Base-by-base conservation (phyloP, 2,329 filamentous ascomycete genomes). In the Mollisiaceae sp. region DNA sequence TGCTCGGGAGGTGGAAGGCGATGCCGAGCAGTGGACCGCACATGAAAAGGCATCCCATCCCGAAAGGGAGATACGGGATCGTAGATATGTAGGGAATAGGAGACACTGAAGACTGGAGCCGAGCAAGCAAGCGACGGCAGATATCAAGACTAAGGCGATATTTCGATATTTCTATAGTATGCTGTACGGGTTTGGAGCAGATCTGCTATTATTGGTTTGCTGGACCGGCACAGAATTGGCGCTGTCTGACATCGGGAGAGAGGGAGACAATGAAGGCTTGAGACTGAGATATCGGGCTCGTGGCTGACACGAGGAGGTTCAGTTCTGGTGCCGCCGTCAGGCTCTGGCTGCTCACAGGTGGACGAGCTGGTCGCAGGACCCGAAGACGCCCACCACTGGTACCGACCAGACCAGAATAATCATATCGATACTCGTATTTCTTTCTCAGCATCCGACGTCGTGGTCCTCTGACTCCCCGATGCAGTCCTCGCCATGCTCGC, bases 131-230 rank as follows among this genome's bases (percentile, higher is more conserved):
- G 35, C 35, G 55, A 38, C 55, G 55, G 55, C 18, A 57, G 35
- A 57, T 57, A 57, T 39, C n/a, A 22, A 4, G 55, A 57, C 55
- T 8, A 22, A 4, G 55, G 39, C 32, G 27, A 38, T 14, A 20
- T 38, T 39, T 36, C 24, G n/a, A n/a, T n/a, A n/a, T 39, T 32
- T 20, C 8, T 32, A 3, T 32, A 32, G 27, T 32, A 32, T 6
- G 27, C 27, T 32, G 27, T 32, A 32, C 11, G 55, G 35, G 39
- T 2, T 12, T 15, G 55, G 15, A 11, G 4, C 22, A 54, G 14
- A 27, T 15, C 32, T 54, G 22, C 35, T 57, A 57, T 57, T 57
- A 57, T 57, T 57, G 55, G 55, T 12, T 22, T 57, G n/a, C 18
- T 18, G 12, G n/a, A 20, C 24, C 55, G n/a, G 12, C n/a, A 32